Conservation (phyloP, 148 eudicot genomes). For the Selenicereus undatus region DNA sequence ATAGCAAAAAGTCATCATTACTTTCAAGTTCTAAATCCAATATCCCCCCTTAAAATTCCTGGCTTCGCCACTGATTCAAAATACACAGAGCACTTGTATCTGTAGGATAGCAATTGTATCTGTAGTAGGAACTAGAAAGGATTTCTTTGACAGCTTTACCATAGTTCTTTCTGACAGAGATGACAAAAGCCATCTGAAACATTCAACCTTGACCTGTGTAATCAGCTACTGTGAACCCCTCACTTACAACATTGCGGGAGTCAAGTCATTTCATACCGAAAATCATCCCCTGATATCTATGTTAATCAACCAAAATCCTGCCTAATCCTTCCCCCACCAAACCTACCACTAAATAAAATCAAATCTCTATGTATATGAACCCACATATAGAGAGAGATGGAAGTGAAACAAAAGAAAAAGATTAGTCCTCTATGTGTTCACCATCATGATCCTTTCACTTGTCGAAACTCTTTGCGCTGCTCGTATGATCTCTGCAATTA, state of each 20-base stretch:
- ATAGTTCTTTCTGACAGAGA: too few relatives aligned
- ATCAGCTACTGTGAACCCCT: neutral
- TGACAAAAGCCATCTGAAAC: neutral
- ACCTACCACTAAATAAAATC: neutral
- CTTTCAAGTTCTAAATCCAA: too few relatives aligned
- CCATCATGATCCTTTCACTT: slow-evolving; percentile 21
- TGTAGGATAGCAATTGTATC: too few relatives aligned
- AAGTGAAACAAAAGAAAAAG: slow-evolving; percentile 5
- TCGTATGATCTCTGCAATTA: neutral
- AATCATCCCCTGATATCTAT: neutral
- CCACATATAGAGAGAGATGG: slow-evolving; percentile 16
- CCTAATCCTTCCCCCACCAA: neutral
- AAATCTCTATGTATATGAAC: slow-evolving; percentile 15
- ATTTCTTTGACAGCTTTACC: too few relatives aligned
- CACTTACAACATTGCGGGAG: neutral
- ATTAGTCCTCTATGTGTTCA: slow-evolving; percentile 23
- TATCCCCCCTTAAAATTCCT: too few relatives aligned
- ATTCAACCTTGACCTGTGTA: neutral
- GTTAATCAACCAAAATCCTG: neutral
- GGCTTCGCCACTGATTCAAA: too few relatives aligned
- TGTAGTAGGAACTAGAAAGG: too few relatives aligned
- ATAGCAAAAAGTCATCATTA: too few relatives aligned
- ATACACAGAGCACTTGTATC: too few relatives aligned
- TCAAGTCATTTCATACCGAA: neutral
- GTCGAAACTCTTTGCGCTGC: slow-evolving; percentile 10